A percentile compares a stretch with the other conserved stretches of the same genome.
These are phyloP conservation scores for Annona cherimola DNA, from an alignment of 164 flowering plant genomes.

Conservation along the genomic window DNA sequence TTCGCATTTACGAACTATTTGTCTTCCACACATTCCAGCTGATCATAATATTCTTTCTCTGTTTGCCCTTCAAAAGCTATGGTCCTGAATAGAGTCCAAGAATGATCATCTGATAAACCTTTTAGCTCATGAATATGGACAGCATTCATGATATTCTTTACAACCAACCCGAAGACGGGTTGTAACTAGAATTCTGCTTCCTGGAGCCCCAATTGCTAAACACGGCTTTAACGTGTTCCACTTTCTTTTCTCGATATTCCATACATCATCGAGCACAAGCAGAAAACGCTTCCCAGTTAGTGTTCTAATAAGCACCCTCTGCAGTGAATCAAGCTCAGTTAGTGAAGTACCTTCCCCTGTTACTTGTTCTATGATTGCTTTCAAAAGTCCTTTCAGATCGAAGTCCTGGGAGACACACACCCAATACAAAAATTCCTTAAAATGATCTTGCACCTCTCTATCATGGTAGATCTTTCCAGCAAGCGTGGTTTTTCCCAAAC, in stretches of 20 bases:
- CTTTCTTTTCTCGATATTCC: slow-evolving; percentile 2
- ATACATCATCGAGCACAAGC: slow-evolving; percentile 10
- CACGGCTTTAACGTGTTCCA: neutral
- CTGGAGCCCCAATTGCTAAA: neutral
- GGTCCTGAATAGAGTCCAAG: slow-evolving; percentile 2
- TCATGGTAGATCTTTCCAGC: slow-evolving; percentile 1
- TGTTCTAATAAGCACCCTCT: neutral
- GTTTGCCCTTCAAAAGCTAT: slow-evolving; percentile 3
- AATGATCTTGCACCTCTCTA: slow-evolving; percentile 2
- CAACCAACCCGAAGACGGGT: neutral
- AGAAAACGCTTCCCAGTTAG: neutral
- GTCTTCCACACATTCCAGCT: neutral
- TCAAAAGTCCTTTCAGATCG: neutral
- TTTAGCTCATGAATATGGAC: neutral
- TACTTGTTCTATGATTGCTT: neutral
- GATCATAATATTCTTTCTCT: neutral
- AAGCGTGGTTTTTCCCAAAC: slow-evolving; percentile 3
- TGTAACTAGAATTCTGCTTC: slow-evolving; percentile 15
- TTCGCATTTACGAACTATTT: neutral
- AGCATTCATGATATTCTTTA: neutral
- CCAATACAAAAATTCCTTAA: neutral
- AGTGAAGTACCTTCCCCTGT: neutral
- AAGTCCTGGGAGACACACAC: slow-evolving; percentile 8
- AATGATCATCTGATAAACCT: neutral
- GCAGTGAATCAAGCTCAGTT: neutral